Conservation (phyloP, 2,329 filamentous ascomycete species). For the Dryadomyces quercus-mongolicae region DNA sequence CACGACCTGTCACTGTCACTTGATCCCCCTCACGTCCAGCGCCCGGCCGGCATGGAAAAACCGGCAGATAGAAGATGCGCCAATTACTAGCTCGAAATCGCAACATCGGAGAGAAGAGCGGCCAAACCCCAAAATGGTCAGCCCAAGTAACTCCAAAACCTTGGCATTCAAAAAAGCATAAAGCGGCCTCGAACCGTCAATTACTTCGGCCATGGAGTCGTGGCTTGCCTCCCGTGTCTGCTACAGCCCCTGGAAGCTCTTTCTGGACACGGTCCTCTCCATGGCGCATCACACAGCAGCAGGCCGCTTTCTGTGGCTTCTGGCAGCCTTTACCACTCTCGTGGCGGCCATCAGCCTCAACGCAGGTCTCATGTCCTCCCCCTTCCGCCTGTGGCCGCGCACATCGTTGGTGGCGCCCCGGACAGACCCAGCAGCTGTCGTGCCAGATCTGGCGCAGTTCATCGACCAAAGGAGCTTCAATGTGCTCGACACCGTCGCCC, state of each 20-base stretch:
- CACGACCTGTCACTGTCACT: no score
- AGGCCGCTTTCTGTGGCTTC: not conserved
- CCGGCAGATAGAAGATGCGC: no score
- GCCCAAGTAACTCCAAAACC: no score
- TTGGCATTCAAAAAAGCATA: no score
- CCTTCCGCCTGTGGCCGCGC: not conserved
- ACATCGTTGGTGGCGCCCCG: not conserved
- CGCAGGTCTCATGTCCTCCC: not conserved
- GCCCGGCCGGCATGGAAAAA: no score
- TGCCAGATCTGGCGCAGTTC: constrained; percentile 26
- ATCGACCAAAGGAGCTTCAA: constrained; percentile 33
- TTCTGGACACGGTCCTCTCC: not conserved
- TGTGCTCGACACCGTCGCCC: constrained; percentile 26
- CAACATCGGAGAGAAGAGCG: no score
- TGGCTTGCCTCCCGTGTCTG: no score
- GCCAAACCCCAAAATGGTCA: no score
- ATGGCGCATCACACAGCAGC: not conserved
- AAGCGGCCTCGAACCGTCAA: not conserved
- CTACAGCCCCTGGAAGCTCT: not conserved
- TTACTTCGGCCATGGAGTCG: not conserved
- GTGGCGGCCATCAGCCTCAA: not conserved
- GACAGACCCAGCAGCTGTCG: not conserved
- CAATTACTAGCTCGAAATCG: no score
- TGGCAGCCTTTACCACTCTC: not conserved
- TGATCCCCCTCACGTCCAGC: no score